Evolutionary conservation across 805 yeast species (phyloP), one percentile per base, ranked within the genome.

Genomic region (Danielia reshetovae): DNA sequence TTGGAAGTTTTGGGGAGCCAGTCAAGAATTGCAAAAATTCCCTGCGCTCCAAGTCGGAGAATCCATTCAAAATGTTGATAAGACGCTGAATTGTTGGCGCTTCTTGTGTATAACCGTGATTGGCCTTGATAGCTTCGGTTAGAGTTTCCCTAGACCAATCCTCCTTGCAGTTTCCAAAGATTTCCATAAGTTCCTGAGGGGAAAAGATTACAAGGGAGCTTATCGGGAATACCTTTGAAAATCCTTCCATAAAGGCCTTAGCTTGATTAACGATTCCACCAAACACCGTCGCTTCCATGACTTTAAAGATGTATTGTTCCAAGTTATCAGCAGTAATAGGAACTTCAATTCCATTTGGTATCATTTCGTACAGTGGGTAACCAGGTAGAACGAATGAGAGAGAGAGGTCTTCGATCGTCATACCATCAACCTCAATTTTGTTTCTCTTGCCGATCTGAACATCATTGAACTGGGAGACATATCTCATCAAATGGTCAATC

Each of bases 1-100:
- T 75, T 1, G 98, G 98, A 30, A 93, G 60, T 43, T 81, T 85
- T 5, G 97, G 96, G 1, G 96, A 79, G 0, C 97, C 97, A 0
- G 97, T 90, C 41, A 89, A 64, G 56, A 90, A 90, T 56, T 86
- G 95, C 29, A 88, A 60, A 51, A 90, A 90, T 22, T 70, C 60
- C 24, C 97, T 69, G 41, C 83, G 77, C 42, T 87, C 84, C 1
- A 60, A 54, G 2, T 48, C 46, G 19, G 59, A 52, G 42, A 88
- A 81, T 5, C 64, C 62, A 3, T 74, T 54, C 74, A 93, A 66
- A 2, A 85, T 67, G 23, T 68, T 67, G n/a, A 88, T 56, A 27
- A 93, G 60, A 36, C 73, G 67, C 38, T 69, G 72, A 3, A 90
- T 76, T 0, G 81, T 68, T 11, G 58, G 58, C 3, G 95, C 84